Evolutionary conservation across 1,284 basidiomycete species (phyloP), one percentile per base, ranked within the genome.

Genomic region (Ceratobasidium papillatum): DNA sequence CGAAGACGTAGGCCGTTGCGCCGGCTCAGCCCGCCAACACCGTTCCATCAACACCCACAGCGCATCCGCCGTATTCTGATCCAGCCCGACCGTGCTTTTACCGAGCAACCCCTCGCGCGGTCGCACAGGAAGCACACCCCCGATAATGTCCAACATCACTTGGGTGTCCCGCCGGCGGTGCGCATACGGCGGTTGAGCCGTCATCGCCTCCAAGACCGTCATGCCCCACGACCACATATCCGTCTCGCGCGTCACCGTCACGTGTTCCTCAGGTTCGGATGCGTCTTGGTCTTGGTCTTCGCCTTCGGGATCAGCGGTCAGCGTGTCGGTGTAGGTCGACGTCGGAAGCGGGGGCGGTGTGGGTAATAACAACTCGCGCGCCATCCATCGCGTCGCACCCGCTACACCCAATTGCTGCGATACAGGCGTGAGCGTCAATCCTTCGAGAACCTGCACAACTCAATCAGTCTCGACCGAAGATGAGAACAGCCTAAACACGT

Each of bases 201-300:
- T 68, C 65, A 68, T 68, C n/a, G 65, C 65, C 22, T 68, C 65
- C 2, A 68, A 51, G 51, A 27, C 65, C 1, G 65, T 68, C 65
- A 68, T 68, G 25, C 65, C 65, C 65, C 65, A 68, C 22, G 65
- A 68, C 65, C 65, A 68, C 49, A 68, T 56, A 56, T 68, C 65
- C 51, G 65, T 68, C 65, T 68, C 65, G 32, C 65, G 65, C 65
- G 65, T 68, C 65, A 68, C 65, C 27, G 65, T 68, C 7, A 56
- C 65, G 36, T 68, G 49, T 30, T 68, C 65, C 14, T 68, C 65
- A 1, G n/a, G 22, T 9, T 25, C 65, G 65, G n/a, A n/a, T n/a
- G n/a, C n/a, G n/a, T n/a, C n/a, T n/a, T n/a, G n/a, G n/a, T n/a
- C n/a, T n/a, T n/a, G n/a, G n/a, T 12, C 47, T 30, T 41, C 65